Evolutionary conservation across 2,329 filamentous ascomycete genomes (phyloP).

Genomic region (Fusarium setosum): DNA sequence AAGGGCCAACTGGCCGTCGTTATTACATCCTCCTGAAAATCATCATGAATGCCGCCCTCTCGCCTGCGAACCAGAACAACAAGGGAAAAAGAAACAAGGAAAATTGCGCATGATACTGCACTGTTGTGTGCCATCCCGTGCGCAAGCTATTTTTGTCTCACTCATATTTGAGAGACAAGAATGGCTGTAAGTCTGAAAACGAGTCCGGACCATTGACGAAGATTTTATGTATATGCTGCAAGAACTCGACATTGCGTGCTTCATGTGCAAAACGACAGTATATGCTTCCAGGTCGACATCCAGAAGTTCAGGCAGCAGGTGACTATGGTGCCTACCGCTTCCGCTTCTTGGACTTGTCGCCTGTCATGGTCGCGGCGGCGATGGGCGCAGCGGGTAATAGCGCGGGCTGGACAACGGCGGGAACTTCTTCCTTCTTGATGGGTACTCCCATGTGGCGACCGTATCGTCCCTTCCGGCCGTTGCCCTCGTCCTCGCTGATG

Average conservation of each 20-base stretch:
- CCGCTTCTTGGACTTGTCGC: slow-evolving; percentile 71
- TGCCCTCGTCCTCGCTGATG: slow-evolving; percentile 97
- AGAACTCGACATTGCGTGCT: slow-evolving; percentile 20
- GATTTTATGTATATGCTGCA: slow-evolving; percentile 14
- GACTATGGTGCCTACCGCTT: slow-evolving; percentile 59
- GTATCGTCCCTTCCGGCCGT: slow-evolving; percentile 95
- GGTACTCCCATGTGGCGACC: slow-evolving; percentile 77
- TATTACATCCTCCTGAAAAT: slow-evolving; percentile 51
- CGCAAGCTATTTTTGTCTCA: slow-evolving; percentile 22
- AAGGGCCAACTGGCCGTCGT: slow-evolving; percentile 52
- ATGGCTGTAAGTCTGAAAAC: slow-evolving; percentile 19
- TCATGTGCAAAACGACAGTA: slow-evolving; percentile 22
- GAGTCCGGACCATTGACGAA: slow-evolving; percentile 13
- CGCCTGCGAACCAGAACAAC: slow-evolving; percentile 37
- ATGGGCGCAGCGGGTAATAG: slow-evolving; percentile 60
- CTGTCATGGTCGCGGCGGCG: slow-evolving; percentile 47
- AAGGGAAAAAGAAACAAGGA: slow-evolving; percentile 14
- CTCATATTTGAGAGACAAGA: slow-evolving; percentile 13
- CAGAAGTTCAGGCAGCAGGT: background rate
- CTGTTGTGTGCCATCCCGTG: slow-evolving; percentile 7
- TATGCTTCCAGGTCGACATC: slow-evolving; percentile 22
- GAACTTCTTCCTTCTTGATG: slow-evolving; percentile 66
- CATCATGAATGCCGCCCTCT: slow-evolving; percentile 42
- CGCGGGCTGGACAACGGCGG: slow-evolving; percentile 50
- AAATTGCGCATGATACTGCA: slow-evolving; percentile 15